These are phyloP conservation scores for Psophocarpus tetragonolobus DNA, from an alignment of 306 rosid species.

Conservation along the genomic window DNA sequence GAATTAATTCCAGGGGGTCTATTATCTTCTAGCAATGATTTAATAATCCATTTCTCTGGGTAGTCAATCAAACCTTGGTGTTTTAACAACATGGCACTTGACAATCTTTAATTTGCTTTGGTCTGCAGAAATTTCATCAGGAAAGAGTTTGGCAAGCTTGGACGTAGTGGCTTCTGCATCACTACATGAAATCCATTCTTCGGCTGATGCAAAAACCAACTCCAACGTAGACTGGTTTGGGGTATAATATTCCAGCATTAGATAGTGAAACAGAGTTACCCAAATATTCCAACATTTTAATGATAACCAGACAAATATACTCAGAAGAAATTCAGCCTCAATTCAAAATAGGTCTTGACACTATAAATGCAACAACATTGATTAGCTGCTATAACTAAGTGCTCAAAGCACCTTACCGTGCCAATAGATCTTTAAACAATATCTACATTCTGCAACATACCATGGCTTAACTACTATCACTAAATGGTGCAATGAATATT, in stretches of 20 bases:
- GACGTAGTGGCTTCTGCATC: constrained; percentile 91
- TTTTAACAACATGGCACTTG: constrained; percentile 91
- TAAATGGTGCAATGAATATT: no score
- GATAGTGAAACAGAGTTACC: constrained; percentile 27
- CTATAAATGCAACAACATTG: no score
- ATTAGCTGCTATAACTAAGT: no score
- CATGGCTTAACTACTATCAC: no score
- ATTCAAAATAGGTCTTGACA: no score
- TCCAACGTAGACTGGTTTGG: constrained; percentile 94
- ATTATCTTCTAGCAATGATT: no score
- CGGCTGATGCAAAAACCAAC: constrained; percentile 97
- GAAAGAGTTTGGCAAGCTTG: constrained; percentile 93
- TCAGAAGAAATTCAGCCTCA: constrained; percentile 18
- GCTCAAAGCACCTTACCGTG: no score
- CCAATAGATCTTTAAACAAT: no score
- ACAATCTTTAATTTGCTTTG: constrained; percentile 93
- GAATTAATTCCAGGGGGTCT: no score
- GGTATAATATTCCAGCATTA: constrained; percentile 79
- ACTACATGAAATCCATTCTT: constrained; percentile 87
- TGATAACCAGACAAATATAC: constrained; percentile 7
- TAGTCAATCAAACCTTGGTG: constrained; percentile 74
- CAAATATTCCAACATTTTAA: not conserved
- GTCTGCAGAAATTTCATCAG: constrained; percentile 89
- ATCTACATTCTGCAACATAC: no score
- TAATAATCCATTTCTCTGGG: constrained; percentile 17